These are phyloP conservation scores for Mycena rosella DNA, from an alignment of 768 basidiomycete genomes.

Conservation along the genomic window DNA sequence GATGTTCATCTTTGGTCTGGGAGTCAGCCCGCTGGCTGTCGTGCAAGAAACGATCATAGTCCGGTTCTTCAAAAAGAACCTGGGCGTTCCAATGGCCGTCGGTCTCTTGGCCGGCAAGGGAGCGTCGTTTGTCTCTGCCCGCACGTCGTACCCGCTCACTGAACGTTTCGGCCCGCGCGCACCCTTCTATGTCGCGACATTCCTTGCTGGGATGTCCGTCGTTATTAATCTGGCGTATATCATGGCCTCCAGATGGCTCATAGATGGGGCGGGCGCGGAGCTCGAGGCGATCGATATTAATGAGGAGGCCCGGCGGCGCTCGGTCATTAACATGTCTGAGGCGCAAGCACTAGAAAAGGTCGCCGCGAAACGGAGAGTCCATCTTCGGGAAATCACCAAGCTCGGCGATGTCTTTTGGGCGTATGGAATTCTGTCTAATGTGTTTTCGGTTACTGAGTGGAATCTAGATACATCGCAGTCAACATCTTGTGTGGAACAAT, in stretches of 20 bases:
- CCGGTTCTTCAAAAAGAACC: slow-evolving; percentile 80
- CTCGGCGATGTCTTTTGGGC: slow-evolving; percentile 86
- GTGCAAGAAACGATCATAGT: slow-evolving; percentile 90
- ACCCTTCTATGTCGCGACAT: slow-evolving; percentile 79
- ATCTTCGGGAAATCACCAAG: slow-evolving; percentile 69
- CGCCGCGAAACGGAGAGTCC: slow-evolving; percentile 73
- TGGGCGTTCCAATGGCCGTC: slow-evolving; percentile 84
- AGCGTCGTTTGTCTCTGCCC: slow-evolving; percentile 80
- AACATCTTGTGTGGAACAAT: slow-evolving; percentile 82
- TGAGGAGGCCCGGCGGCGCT: slow-evolving; percentile 64
- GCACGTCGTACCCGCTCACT: slow-evolving; percentile 82
- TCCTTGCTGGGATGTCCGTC: slow-evolving; percentile 75
- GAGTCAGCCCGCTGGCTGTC: slow-evolving; percentile 84
- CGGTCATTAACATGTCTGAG: slow-evolving; percentile 62
- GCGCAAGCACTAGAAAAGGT: slow-evolving; percentile 74
- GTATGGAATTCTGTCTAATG: slow-evolving; percentile 54
- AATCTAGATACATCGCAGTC: slow-evolving; percentile 74
- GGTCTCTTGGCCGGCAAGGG: slow-evolving; percentile 87
- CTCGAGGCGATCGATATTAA: slow-evolving; percentile 74
- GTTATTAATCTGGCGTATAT: slow-evolving; percentile 78
- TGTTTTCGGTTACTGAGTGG: slow-evolving; percentile 19
- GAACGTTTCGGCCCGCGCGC: slow-evolving; percentile 75
- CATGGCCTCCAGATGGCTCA: slow-evolving; percentile 71
- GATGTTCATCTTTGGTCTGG: slow-evolving; percentile 84
- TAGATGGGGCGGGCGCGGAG: slow-evolving; percentile 70